Conservation (phyloP, 2,329 filamentous ascomycete species). For the Neopestalotiopsis sp. region DNA sequence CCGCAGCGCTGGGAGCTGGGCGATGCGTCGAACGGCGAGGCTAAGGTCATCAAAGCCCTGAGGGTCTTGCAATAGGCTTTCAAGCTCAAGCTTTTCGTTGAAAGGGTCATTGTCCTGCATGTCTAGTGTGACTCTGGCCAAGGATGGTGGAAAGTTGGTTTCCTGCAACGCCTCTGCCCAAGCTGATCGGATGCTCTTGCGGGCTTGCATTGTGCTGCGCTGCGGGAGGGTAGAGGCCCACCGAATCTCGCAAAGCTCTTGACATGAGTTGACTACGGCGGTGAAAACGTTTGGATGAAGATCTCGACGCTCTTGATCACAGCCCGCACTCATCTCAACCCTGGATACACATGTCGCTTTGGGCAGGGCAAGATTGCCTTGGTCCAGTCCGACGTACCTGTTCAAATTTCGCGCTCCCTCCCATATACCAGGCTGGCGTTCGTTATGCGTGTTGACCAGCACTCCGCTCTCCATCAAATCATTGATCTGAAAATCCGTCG, state of each 20-base stretch:
- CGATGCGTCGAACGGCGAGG: conserved; percentile 10
- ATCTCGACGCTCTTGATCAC: too few relatives aligned
- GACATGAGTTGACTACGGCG: not conserved
- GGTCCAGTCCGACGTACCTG: not conserved
- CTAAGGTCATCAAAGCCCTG: conserved; percentile 2
- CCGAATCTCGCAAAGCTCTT: not conserved
- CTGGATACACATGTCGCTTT: conserved; percentile 1
- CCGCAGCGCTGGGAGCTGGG: conserved; percentile 9
- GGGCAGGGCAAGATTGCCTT: not conserved
- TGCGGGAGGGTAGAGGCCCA: not conserved
- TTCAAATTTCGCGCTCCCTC: not conserved
- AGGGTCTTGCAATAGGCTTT: not conserved
- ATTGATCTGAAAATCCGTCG: not conserved
- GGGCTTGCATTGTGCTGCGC: not conserved
- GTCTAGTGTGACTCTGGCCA: not conserved
- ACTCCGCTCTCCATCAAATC: conserved; percentile 12
- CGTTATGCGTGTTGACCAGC: conserved; percentile 6
- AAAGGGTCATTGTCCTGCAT: conserved; percentile 2
- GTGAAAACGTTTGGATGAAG: not conserved
- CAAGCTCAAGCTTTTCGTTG: conserved; percentile 6
- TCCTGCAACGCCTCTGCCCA: conserved; percentile 1
- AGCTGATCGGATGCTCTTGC: not conserved
- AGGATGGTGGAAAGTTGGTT: not conserved
- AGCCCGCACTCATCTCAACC: not conserved
- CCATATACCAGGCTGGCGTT: conserved; percentile 8